Conservation (phyloP, 257 asterid species). For the Echium plantagineum region DNA sequence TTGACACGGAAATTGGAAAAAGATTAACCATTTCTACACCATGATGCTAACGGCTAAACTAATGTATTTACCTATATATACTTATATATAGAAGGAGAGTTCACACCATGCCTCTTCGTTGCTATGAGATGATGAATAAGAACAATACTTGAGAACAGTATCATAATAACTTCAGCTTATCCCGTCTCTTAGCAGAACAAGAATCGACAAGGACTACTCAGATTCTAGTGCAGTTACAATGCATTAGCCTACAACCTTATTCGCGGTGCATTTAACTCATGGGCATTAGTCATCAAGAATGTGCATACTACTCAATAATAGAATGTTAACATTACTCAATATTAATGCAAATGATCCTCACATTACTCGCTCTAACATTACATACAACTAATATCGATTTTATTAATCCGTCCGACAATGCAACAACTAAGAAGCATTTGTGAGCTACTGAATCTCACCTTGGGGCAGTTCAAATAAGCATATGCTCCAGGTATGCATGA, state of each 20-base stretch:
- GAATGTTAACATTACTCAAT: too few species aligned
- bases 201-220: not conserved
- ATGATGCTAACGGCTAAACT: too few species aligned
- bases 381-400: too few species aligned
- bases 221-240: too few species aligned
- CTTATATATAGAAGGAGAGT: not conserved
- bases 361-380: too few species aligned
- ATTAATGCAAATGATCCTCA: too few species aligned
- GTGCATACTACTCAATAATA: too few species aligned
- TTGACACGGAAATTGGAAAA: not conserved
- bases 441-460: not conserved
- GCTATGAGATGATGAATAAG: not conserved
- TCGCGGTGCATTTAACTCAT: too few species aligned
- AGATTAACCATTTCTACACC: not conserved
- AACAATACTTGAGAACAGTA: too few species aligned
- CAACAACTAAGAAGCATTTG: not conserved
- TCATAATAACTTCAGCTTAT: not conserved
- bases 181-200: not conserved
- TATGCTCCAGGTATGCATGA: constrained; percentile 10
- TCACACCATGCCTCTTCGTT: not conserved
- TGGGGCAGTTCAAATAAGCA: constrained; percentile 5
- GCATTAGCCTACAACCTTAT: too few species aligned
- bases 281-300: too few species aligned
- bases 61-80: not conserved
- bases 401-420: too few species aligned